These are phyloP conservation scores for Aspergillus floridensis DNA, from an alignment of 2,329 filamentous ascomycete species.

Conservation along the genomic window DNA sequence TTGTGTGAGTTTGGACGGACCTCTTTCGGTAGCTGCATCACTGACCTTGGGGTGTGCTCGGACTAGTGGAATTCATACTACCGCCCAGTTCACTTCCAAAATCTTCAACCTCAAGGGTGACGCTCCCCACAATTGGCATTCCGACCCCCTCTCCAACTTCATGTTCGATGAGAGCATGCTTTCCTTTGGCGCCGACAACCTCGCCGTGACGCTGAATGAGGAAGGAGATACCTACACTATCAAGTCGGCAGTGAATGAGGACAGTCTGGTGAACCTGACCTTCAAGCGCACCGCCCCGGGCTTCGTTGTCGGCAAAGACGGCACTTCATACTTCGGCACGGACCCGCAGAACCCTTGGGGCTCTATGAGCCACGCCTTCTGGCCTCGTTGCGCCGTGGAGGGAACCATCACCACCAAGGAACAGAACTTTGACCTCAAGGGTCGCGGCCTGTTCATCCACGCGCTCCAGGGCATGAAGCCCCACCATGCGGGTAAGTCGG, in stretches of 20 bases:
- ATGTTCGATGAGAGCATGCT: slow-evolving; percentile 81
- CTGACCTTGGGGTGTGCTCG: background rate
- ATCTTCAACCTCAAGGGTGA: slow-evolving; percentile 74
- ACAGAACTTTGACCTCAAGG: slow-evolving; percentile 77
- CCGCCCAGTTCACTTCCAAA: slow-evolving; percentile 91
- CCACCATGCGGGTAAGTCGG: slow-evolving; percentile 74
- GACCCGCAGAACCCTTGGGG: slow-evolving; percentile 88
- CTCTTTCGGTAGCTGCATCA: background rate
- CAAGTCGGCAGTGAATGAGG: slow-evolving; percentile 82
- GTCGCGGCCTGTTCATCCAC: slow-evolving; percentile 74
- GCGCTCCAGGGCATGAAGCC: slow-evolving; percentile 98
- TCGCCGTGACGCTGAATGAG: slow-evolving; percentile 79
- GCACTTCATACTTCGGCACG: slow-evolving; percentile 80
- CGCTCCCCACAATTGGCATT: slow-evolving; percentile 77
- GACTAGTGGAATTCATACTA: slow-evolving; percentile 78
- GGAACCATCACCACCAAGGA: slow-evolving; percentile 81
- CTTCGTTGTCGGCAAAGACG: slow-evolving; percentile 80
- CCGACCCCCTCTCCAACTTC: slow-evolving; percentile 72
- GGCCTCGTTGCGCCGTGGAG: slow-evolving; percentile 80
- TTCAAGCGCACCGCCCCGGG: slow-evolving; percentile 73
- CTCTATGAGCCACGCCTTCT: slow-evolving; percentile 86
- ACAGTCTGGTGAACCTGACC: slow-evolving; percentile 80
- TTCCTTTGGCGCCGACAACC: slow-evolving; percentile 81
- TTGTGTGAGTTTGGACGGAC: slow-evolving; percentile 63
- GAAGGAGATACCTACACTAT: slow-evolving; percentile 81